Percentiles rank a stretch among this genome's conserved stretches.
These are phyloP conservation scores for Darksidea phi DNA, from an alignment of 495 filamentous ascomycete species.

Conservation along the genomic window DNA sequence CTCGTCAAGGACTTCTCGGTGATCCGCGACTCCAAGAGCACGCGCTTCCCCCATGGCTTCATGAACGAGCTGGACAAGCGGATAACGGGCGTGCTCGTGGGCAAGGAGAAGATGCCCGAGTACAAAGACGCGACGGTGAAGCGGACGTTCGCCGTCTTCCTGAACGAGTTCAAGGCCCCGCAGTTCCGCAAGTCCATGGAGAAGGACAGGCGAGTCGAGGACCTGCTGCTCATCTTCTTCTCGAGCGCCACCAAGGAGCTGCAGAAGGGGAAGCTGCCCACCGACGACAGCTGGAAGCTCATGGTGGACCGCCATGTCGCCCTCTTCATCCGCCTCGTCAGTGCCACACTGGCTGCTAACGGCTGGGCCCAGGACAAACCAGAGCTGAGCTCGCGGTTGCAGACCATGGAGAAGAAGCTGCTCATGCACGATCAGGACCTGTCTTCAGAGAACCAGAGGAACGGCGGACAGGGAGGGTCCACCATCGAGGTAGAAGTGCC, in stretches of 20 bases:
- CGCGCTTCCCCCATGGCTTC: constrained; percentile 76
- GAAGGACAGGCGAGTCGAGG: constrained; percentile 91
- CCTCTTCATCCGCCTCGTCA: constrained; percentile 86
- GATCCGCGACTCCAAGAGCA: constrained; percentile 72
- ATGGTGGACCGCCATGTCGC: constrained; percentile 94
- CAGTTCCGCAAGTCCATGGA: constrained; percentile 76
- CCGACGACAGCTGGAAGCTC: constrained; percentile 89
- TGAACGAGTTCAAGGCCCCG: constrained; percentile 71
- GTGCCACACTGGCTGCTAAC: constrained; percentile 72
- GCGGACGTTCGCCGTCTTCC: constrained; percentile 76
- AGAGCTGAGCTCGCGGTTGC: constrained; percentile 75
- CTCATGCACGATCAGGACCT: constrained; percentile 94
- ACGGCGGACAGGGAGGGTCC: constrained; percentile 56
- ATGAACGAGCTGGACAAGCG: constrained; percentile 67
- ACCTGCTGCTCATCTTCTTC: constrained; percentile 83
- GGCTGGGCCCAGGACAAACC: constrained; percentile 77
- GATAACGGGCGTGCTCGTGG: constrained; percentile 63
- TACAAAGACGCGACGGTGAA: constrained; percentile 76
- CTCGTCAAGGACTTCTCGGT: constrained; percentile 73
- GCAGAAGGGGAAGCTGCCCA: constrained; percentile 70
- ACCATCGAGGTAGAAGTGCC: constrained; percentile 76
- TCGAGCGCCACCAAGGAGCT: constrained; percentile 89
- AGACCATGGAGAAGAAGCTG: constrained; percentile 86
- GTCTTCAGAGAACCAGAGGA: constrained; percentile 54
- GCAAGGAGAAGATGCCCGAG: constrained; percentile 70